Percentiles rank a stretch among this genome's conserved stretches.
Evolutionary conservation across 2,329 filamentous ascomycete genomes (phyloP).

Genomic region (Scedosporium dehoogii): DNA sequence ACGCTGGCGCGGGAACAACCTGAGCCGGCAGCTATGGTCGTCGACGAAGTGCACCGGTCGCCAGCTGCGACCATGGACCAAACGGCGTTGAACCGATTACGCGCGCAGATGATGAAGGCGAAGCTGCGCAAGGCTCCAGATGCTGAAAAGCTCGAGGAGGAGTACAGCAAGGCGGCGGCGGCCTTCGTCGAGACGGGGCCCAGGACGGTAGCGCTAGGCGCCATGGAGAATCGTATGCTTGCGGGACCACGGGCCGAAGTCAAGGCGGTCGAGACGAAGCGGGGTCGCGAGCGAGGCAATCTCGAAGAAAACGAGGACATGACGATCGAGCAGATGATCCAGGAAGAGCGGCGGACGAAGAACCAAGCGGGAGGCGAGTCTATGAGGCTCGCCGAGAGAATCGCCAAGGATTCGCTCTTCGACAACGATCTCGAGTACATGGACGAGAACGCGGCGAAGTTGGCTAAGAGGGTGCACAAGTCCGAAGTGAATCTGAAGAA

Average conservation of each 20-base stretch:
- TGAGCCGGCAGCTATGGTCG: not conserved
- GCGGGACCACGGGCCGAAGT: constrained; percentile 66
- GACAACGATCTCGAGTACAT: constrained; percentile 92
- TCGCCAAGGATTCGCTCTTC: constrained; percentile 87
- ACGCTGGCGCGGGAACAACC: not conserved
- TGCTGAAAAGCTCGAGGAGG: constrained; percentile 64
- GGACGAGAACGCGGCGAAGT: constrained; percentile 88
- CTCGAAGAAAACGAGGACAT: constrained; percentile 93
- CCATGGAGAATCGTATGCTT: constrained; percentile 84
- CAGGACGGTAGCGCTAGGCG: constrained; percentile 60
- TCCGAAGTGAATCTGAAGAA: constrained; percentile 83
- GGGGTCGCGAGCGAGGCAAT: constrained; percentile 72
- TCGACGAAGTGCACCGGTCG: constrained; percentile 7
- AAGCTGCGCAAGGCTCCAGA: constrained; percentile 73
- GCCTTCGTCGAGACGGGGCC: constrained; percentile 53
- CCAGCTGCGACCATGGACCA: constrained; percentile 54
- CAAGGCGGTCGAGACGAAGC: constrained; percentile 65
- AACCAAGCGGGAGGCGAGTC: constrained; percentile 72
- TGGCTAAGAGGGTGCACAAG: constrained; percentile 79
- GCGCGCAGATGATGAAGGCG: constrained; percentile 92
- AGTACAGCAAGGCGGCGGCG: constrained; percentile 70
- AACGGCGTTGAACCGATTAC: constrained; percentile 76
- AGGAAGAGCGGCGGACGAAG: constrained; percentile 80
- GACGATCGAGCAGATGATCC: constrained; percentile 93
- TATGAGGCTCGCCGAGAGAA: constrained; percentile 75